These are phyloP conservation scores for Syzygium jambos DNA, from an alignment of 345 rosid genomes.

Conservation along the genomic window DNA sequence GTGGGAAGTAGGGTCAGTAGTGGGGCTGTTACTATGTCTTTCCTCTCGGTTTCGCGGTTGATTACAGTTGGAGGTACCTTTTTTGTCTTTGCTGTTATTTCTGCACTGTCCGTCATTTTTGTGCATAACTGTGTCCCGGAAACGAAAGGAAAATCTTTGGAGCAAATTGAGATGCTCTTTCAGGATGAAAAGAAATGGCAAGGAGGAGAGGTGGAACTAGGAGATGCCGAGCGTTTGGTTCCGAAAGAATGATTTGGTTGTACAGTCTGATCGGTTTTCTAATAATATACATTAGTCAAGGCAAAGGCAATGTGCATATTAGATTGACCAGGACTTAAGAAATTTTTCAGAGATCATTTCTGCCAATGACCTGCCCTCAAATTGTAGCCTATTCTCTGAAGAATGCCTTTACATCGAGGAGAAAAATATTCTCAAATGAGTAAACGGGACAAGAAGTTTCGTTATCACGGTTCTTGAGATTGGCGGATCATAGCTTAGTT, in stretches of 20 bases:
- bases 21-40: slow-evolving; percentile 57
- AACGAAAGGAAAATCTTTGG: slow-evolving; percentile 64
- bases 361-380: neutral
- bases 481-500: neutral
- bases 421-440: neutral
- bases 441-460: neutral
- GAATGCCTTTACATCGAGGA: neutral
- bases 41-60: slow-evolving; percentile 41
- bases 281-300: neutral
- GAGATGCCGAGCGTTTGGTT: neutral
- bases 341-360: neutral
- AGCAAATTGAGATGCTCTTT: slow-evolving; percentile 51
- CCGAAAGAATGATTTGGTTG: slow-evolving; percentile 1
- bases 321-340: neutral
- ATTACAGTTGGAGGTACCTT: slow-evolving; percentile 59
- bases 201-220: neutral
- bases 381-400: neutral
- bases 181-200: neutral
- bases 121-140: slow-evolving; percentile 44
- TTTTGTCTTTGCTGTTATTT: slow-evolving; percentile 33
- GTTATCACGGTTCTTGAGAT: neutral
- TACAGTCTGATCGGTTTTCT: neutral
- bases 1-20: slow-evolving; percentile 55
- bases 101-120: slow-evolving; percentile 34
- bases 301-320: slow-evolving; percentile 1